Percentiles rank a stretch among this genome's conserved stretches.
Conservation (phyloP, 2,329 filamentous ascomycete genomes). For the Aspergillus viridinutans region DNA sequence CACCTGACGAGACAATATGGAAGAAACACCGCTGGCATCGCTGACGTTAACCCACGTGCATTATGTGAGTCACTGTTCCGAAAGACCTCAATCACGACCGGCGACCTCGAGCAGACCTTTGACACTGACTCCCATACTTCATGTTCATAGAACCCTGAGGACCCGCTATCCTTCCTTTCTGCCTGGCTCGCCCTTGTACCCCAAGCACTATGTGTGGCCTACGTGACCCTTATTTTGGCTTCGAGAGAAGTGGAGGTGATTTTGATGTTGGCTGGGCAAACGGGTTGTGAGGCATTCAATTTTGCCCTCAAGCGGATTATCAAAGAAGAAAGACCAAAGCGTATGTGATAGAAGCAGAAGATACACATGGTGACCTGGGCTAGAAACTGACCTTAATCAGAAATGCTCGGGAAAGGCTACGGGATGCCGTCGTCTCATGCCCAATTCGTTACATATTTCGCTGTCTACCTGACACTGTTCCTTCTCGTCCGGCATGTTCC, state of each 20-base stretch:
- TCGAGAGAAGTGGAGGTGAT: constrained; percentile 85
- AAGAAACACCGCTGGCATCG: constrained; percentile 65
- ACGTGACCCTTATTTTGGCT: constrained; percentile 84
- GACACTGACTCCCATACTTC: constrained; percentile 2
- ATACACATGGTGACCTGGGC: background rate
- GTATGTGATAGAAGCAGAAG: constrained; percentile 45
- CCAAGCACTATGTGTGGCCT: constrained; percentile 84
- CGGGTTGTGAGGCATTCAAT: constrained; percentile 87
- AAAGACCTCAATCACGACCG: background rate
- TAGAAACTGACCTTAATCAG: constrained; percentile 29
- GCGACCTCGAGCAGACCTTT: background rate
- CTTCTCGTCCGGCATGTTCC: constrained; percentile 74
- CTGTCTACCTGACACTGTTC: constrained; percentile 77
- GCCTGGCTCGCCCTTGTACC: constrained; percentile 93
- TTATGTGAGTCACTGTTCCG: constrained; percentile 63
- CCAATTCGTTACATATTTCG: constrained; percentile 92
- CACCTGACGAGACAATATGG: constrained; percentile 17
- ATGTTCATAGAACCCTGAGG: constrained; percentile 69
- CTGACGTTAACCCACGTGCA: constrained; percentile 93
- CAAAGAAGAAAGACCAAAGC: constrained; percentile 81
- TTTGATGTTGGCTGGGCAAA: constrained; percentile 86
- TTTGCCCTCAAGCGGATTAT: constrained; percentile 85
- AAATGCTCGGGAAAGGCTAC: constrained; percentile 83
- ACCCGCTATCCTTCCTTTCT: constrained; percentile 78
- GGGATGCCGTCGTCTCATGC: constrained; percentile 96